These are phyloP conservation scores for Inga oerstediana DNA, from an alignment of 306 rosid genomes.

Conservation along the genomic window DNA sequence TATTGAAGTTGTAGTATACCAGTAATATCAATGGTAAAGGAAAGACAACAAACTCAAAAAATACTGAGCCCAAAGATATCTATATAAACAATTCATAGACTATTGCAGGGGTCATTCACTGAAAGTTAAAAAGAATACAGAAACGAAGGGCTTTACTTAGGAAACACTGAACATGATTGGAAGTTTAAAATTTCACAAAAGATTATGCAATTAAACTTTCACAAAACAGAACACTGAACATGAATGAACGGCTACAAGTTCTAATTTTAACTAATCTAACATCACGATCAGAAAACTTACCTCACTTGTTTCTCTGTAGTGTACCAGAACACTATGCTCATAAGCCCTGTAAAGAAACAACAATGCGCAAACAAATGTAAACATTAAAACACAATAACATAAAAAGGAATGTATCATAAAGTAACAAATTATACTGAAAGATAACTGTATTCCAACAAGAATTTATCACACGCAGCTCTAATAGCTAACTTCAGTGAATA, in stretches of 20 bases:
- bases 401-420: background rate
- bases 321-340: constrained; percentile 95
- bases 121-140: background rate
- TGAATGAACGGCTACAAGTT: background rate
- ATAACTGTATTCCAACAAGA: constrained; percentile 15
- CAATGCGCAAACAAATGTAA: constrained; percentile 35
- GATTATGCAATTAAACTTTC: constrained; percentile 16
- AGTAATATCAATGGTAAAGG: constrained; percentile 7
- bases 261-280: constrained; percentile 24
- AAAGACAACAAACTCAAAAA: background rate
- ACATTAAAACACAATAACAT: background rate
- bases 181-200: constrained; percentile 23
- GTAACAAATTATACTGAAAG: background rate
- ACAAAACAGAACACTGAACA: background rate
- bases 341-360: constrained; percentile 66
- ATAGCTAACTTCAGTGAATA: constrained; percentile 7
- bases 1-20: background rate
- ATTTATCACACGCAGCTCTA: constrained; percentile 22
- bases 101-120: constrained; percentile 2
- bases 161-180: constrained; percentile 12
- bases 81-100: constrained; percentile 6
- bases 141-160: constrained; percentile 6
- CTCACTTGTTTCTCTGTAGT: constrained; percentile 83
- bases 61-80: constrained; percentile 1
- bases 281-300: constrained; percentile 52